Evolutionary conservation across 2,329 filamentous ascomycete species (phyloP).

Genomic region (Alternaria arbusti): DNA sequence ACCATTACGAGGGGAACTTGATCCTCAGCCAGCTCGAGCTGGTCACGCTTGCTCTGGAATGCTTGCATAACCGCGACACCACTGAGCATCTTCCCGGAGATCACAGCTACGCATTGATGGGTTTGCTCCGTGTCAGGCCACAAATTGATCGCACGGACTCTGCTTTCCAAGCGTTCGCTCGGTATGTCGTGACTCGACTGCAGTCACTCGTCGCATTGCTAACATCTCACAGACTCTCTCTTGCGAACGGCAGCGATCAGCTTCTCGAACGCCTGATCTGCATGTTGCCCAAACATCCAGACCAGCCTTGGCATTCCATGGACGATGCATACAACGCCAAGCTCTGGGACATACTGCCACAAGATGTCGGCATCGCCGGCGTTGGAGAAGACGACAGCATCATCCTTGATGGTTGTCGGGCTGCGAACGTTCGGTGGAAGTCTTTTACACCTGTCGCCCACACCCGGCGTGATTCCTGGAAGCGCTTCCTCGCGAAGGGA

Average conservation of each 20-base stretch:
- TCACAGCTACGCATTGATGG: constrained; percentile 56
- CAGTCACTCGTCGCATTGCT: background rate
- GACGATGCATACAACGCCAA: constrained; percentile 51
- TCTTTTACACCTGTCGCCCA: constrained; percentile 45
- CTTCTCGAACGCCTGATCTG: constrained; percentile 57
- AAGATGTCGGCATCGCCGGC: constrained; percentile 49
- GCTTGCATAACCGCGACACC: constrained; percentile 49
- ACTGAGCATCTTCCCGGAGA: constrained; percentile 50
- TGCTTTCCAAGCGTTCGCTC: constrained; percentile 57
- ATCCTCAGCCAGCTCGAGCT: constrained; percentile 53
- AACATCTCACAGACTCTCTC: constrained; percentile 42
- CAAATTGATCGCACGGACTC: constrained; percentile 49
- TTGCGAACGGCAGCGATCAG: constrained; percentile 54
- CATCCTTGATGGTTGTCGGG: constrained; percentile 52
- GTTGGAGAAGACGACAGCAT: constrained; percentile 52
- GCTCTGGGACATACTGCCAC: constrained; percentile 56
- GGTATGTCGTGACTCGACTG: constrained; percentile 14
- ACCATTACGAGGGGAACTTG: constrained; percentile 55
- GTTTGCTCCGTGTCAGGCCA: constrained; percentile 52
- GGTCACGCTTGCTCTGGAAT: constrained; percentile 50
- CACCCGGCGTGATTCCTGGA: constrained; percentile 33
- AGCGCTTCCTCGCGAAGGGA: constrained; percentile 29
- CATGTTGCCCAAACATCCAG: constrained; percentile 43
- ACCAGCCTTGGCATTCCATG: constrained; percentile 51
- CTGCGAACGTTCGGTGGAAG: constrained; percentile 55